Evolutionary conservation across 257 asterid genomes (phyloP).

Genomic region (Ocimum tenuiflorum): DNA sequence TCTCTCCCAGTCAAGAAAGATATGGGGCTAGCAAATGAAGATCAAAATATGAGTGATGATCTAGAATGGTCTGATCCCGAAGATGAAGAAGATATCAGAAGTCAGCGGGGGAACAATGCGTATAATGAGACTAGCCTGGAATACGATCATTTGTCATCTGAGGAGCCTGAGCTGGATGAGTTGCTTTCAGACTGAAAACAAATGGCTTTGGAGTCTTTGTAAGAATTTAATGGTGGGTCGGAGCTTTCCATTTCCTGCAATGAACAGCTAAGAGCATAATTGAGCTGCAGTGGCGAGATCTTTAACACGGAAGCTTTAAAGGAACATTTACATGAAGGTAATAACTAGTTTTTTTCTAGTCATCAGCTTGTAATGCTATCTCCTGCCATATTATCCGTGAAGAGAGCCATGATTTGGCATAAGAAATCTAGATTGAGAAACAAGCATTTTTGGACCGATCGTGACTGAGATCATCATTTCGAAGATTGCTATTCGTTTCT

Average conservation of each 20-base stretch:
- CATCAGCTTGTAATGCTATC: conserved; percentile 7
- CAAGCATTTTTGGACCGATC: conserved; percentile 17
- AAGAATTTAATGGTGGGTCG: not conserved
- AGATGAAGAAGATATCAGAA: conserved; percentile 57
- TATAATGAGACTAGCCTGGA: conserved; percentile 54
- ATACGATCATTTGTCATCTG: conserved; percentile 29
- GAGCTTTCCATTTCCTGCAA: not conserved
- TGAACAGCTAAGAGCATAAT: conserved; percentile 11
- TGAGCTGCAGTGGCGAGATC: conserved; percentile 9
- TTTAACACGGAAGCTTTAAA: conserved; percentile 8
- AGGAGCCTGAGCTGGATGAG: conserved; percentile 71
- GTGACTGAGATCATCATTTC: conserved; percentile 7
- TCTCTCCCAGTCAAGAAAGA: conserved; percentile 30
- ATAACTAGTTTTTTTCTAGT: conserved; percentile 1
- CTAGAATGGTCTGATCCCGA: conserved; percentile 69
- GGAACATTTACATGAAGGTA: conserved; percentile 16
- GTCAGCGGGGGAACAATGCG: conserved; percentile 28
- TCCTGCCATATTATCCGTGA: not conserved
- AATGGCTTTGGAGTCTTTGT: not conserved
- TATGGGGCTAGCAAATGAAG: conserved; percentile 24
- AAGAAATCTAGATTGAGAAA: not conserved
- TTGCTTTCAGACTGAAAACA: conserved; percentile 65
- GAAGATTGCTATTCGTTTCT: conserved; percentile 3
- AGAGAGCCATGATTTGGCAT: conserved; percentile 14
- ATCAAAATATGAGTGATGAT: conserved; percentile 47